phyloP scores from a whole-genome alignment of 2,329 filamentous ascomycete genomes.

The Botrytis pseudocinerea region DNA sequence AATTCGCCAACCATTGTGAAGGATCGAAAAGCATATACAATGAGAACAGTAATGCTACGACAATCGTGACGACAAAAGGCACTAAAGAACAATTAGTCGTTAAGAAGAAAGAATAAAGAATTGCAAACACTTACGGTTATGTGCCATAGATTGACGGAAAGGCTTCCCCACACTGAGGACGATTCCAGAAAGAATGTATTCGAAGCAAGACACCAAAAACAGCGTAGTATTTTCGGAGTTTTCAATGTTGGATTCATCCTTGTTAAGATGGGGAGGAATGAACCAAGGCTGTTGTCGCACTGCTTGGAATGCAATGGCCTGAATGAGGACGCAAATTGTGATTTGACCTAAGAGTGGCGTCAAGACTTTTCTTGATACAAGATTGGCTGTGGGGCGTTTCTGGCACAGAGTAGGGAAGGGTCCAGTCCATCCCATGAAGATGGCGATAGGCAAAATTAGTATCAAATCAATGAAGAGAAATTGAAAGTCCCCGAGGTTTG shows the following conservation, averaged over 20 bases:
- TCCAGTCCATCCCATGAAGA: constrained; percentile 98
- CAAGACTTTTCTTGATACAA: constrained; percentile 90
- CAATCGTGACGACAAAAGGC: constrained; percentile 80
- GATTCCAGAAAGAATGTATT: constrained; percentile 89
- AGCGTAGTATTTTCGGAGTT: constrained; percentile 94
- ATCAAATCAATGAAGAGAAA: constrained; percentile 94
- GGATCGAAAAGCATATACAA: constrained; percentile 81
- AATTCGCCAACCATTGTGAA: constrained; percentile 62
- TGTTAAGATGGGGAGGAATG: constrained; percentile 73
- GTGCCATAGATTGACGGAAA: constrained; percentile 76
- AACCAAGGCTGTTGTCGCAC: constrained; percentile 86
- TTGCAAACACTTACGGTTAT: constrained; percentile 66
- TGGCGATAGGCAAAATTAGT: constrained; percentile 91
- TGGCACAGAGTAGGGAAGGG: constrained; percentile 73
- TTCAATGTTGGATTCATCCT: constrained; percentile 77
- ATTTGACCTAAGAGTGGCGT: constrained; percentile 90
- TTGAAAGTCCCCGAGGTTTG: constrained; percentile 96
- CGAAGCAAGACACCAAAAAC: constrained; percentile 88
- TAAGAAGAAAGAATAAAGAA: background rate
- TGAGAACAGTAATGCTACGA: constrained; percentile 65
- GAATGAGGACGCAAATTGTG: constrained; percentile 72
- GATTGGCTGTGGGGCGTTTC: constrained; percentile 87
- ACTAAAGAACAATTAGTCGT: constrained; percentile 49
- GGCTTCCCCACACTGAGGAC: constrained; percentile 89
- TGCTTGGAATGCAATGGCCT: constrained; percentile 70